phyloP scores from a whole-genome alignment of 768 basidiomycete genomes.

The Pleurotus tuber-regium region DNA sequence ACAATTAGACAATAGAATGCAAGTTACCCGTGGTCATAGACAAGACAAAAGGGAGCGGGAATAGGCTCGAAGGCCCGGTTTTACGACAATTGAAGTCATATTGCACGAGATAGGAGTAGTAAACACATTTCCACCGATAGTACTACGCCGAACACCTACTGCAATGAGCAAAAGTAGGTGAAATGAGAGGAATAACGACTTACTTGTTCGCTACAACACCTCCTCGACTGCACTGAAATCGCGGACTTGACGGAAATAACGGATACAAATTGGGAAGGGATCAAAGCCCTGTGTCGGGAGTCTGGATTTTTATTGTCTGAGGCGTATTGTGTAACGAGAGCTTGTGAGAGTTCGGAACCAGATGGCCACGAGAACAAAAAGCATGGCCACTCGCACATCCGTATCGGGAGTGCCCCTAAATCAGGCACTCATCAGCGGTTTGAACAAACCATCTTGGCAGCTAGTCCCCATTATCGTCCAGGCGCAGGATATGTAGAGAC shows the following conservation, averaged over 20 bases:
- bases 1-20: conserved; percentile 53
- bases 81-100: neutral
- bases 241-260: neutral
- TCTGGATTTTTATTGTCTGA: conserved; percentile 6
- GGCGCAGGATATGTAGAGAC: too few species aligned
- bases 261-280: neutral
- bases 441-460: too few species aligned
- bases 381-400: neutral
- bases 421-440: conserved; percentile 7
- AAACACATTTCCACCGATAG: too few species aligned
- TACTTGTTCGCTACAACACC: neutral
- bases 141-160: neutral
- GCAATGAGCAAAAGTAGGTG: too few species aligned
- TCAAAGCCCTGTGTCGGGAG: neutral
- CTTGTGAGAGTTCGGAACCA: conserved; percentile 7
- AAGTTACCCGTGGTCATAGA: conserved; percentile 7
- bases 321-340: neutral
- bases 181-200: too few species aligned
- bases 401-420: neutral
- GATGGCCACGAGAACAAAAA: conserved; percentile 10
- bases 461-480: too few species aligned
- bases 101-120: neutral
- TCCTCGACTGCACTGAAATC: too few species aligned
- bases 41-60: conserved; percentile 4
- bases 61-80: neutral